Evolutionary conservation across 176 grass and related monocot genomes (phyloP).

Genomic region (Phoenix roebelenii): DNA sequence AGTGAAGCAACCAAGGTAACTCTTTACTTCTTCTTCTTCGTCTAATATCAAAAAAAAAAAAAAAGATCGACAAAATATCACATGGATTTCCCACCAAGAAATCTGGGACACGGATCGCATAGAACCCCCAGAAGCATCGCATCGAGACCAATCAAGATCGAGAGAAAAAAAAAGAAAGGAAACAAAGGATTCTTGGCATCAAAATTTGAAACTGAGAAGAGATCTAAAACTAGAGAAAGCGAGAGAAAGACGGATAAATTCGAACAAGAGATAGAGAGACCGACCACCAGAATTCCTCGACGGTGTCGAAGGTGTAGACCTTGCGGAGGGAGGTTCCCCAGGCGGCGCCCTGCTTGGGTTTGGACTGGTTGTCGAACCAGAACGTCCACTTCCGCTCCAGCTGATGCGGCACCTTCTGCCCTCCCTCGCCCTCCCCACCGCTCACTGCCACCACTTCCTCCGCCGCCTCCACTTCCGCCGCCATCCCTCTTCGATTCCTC

Average conservation of each 20-base stretch:
- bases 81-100: no score
- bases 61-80: no score
- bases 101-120: no score
- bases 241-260: conserved; percentile 1
- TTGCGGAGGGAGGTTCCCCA: conserved; percentile 87
- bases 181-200: no score
- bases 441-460: conserved; percentile 1
- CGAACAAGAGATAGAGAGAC: neutral
- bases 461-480: conserved; percentile 9
- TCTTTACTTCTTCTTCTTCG: no score
- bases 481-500: conserved; percentile 10
- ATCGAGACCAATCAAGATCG: no score
- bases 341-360: conserved; percentile 84
- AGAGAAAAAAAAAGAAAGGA: neutral
- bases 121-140: no score
- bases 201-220: no score
- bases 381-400: conserved; percentile 90
- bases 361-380: conserved; percentile 91
- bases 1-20: no score
- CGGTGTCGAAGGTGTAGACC: conserved; percentile 88
- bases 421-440: conserved; percentile 11
- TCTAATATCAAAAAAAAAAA: no score
- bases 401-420: conserved; percentile 40
- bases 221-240: no score
- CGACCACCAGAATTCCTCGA: conserved; percentile 95